phyloP scores from a whole-genome alignment of 2,329 filamentous ascomycete species.

The Diaporthe eres region DNA sequence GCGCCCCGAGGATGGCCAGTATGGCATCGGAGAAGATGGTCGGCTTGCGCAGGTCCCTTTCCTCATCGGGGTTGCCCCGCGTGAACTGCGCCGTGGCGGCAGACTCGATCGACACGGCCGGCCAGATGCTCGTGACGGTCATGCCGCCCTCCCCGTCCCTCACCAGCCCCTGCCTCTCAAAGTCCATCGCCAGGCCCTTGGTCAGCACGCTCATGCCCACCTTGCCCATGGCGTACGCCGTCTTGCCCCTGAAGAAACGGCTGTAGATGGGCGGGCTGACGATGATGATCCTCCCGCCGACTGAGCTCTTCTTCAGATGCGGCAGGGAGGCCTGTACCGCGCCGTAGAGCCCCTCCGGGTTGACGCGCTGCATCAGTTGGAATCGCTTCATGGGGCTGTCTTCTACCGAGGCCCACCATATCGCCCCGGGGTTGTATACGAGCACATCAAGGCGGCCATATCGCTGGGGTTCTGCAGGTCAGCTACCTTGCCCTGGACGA shows the following conservation, averaged over 20 bases:
- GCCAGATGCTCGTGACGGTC: conserved; percentile 88
- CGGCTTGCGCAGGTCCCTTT: conserved; percentile 74
- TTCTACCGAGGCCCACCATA: conserved; percentile 85
- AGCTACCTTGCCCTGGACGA: not conserved
- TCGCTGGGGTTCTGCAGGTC: conserved; percentile 49
- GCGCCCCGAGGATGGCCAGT: conserved; percentile 76
- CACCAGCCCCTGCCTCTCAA: conserved; percentile 73
- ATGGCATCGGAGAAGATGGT: conserved; percentile 87
- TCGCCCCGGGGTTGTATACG: conserved; percentile 87
- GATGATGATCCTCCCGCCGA: conserved; percentile 76
- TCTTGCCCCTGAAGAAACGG: conserved; percentile 88
- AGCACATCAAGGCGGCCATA: conserved; percentile 80
- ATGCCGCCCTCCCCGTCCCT: conserved; percentile 62
- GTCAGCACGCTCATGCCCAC: conserved; percentile 86
- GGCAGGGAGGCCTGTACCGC: conserved; percentile 78
- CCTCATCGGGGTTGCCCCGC: conserved; percentile 58
- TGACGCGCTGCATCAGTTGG: conserved; percentile 82
- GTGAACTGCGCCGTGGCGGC: conserved; percentile 76
- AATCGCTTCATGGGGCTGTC: conserved; percentile 83
- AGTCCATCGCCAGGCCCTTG: conserved; percentile 87
- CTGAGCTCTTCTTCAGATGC: conserved; percentile 69
- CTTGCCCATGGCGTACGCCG: conserved; percentile 85
- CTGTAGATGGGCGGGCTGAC: conserved; percentile 89
- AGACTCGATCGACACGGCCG: conserved; percentile 81
- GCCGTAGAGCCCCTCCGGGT: conserved; percentile 82